Percentiles rank a stretch among this genome's conserved stretches.
Conservation (phyloP, 1,284 basidiomycete species). For the Ustilago crameri region DNA sequence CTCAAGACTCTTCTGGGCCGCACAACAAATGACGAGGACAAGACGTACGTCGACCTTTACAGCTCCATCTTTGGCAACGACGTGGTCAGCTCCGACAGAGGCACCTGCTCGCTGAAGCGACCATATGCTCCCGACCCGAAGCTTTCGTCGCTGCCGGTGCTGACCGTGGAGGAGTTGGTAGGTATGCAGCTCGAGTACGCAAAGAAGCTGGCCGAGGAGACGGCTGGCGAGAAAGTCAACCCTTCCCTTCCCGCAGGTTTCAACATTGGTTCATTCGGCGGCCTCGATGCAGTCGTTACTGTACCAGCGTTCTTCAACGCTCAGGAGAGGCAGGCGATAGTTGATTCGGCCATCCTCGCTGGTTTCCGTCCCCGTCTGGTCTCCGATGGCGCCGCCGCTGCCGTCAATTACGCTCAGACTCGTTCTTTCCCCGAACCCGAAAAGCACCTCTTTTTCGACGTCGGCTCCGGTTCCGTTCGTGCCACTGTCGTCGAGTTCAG, state of each 20-base stretch:
- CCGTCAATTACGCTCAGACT: conserved; percentile 85
- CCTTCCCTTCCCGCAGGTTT: conserved; percentile 51
- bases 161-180: conserved; percentile 83
- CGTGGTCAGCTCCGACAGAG: conserved; percentile 48
- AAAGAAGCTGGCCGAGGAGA: conserved; percentile 83
- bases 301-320: conserved; percentile 65
- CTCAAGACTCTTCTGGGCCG: conserved; percentile 86
- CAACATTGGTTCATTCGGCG: conserved; percentile 56
- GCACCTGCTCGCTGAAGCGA: conserved; percentile 48
- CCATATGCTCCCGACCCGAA: conserved; percentile 44
- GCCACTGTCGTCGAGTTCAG: conserved; percentile 86
- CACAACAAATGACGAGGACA: conserved; percentile 37
- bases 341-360: conserved; percentile 89
- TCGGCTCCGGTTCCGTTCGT: conserved; percentile 85
- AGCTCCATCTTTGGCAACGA: conserved; percentile 55
- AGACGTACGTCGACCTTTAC: conserved; percentile 33
- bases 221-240: conserved; percentile 71
- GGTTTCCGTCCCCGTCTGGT: conserved; percentile 86
- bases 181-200: conserved; percentile 94
- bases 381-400: conserved; percentile 80
- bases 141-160: conserved; percentile 32
- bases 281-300: conserved; percentile 66
- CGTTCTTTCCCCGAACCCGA: conserved; percentile 79
- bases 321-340: conserved; percentile 82
- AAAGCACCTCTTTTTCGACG: conserved; percentile 92